phyloP scores from a whole-genome alignment of 2,329 filamentous ascomycete genomes.

The Colletotrichum sp. region DNA sequence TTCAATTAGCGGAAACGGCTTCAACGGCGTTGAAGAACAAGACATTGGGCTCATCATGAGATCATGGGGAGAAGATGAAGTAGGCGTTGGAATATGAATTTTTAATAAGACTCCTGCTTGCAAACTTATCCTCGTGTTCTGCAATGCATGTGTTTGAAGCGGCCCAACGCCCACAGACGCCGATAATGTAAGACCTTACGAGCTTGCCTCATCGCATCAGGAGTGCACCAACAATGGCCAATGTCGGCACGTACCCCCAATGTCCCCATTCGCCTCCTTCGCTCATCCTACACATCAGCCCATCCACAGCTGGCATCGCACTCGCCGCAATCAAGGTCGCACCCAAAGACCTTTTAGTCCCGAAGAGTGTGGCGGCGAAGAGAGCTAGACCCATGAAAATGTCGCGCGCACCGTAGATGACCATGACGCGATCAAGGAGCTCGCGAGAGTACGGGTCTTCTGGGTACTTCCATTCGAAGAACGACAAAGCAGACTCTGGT shows the following conservation, averaged over 20 bases:
- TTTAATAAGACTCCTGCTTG: not conserved
- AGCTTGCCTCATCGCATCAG: not conserved
- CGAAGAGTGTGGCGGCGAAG: not conserved
- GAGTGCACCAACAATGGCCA: not conserved
- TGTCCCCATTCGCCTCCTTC: not conserved
- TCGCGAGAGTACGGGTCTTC: not conserved
- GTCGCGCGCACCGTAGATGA: not conserved
- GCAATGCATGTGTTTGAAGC: not conserved
- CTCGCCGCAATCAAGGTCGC: not conserved
- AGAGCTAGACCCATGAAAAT: not conserved
- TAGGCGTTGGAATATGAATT: not conserved
- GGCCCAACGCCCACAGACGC: too few species aligned
- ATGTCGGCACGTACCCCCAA: not conserved
- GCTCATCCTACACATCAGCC: not conserved
- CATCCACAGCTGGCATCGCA: not conserved
- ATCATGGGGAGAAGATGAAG: not conserved
- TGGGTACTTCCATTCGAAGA: not conserved
- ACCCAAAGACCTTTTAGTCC: not conserved
- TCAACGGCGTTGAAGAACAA: not conserved
- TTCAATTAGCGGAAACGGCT: not conserved
- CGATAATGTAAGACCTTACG: not conserved
- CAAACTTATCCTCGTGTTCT: not conserved
- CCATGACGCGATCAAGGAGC: not conserved
- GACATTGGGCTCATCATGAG: not conserved
- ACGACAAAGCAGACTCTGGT: not conserved